Base-by-base conservation (phyloP, 2,329 filamentous ascomycete genomes). In the Capronia americana region DNA sequence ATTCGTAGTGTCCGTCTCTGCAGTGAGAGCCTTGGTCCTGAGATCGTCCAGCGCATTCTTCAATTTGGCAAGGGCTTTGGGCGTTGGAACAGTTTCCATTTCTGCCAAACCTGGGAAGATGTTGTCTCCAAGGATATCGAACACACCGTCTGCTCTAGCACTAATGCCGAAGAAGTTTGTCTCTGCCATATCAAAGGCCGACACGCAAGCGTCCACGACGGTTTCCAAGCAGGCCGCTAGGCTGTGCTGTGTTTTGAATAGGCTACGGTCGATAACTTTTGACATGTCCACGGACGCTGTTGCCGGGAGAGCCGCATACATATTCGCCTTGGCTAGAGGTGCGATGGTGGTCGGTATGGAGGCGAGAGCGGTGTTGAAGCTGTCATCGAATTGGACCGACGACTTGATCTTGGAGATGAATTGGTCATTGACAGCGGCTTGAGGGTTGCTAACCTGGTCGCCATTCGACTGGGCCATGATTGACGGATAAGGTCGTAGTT, bases 351-450 rank as follows among this genome's bases (percentile, higher is more conserved):
- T 50, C 24, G 46, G 46, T 23, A 50, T 50, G 3, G 46, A 50
- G 6, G n/a, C 46, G 20, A 50, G 46, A 24, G 46, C 46, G 3
- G 46, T 50, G 24, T 50, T 50, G n/a, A 50, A 50, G 46, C 46
- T 50, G 46, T 50, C 46, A 26, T 50, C 46, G 17, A 50, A 50
- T 24, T 50, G 46, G 46, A 50, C 46, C 5, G 46, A 50, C 3
- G 46, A 20, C 24, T 50, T 50, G 46, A 50, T 24, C 24, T 50
- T 50, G 46, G 46, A 50, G 24, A 50, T 50, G 46, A 50, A 50
- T 11, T 11, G 46, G 7, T 50, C 48, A 24, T 51, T 51, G 17
- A 51, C 48, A 11, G 48, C 20, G 12, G 48, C n/a, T 51, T 51
- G 48, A 17, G 20, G 20, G 24, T 51, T 26, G 48, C 12, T 41